Conservation (phyloP, 2,329 filamentous ascomycete species). For the Rhexocercosporidium sp. region DNA sequence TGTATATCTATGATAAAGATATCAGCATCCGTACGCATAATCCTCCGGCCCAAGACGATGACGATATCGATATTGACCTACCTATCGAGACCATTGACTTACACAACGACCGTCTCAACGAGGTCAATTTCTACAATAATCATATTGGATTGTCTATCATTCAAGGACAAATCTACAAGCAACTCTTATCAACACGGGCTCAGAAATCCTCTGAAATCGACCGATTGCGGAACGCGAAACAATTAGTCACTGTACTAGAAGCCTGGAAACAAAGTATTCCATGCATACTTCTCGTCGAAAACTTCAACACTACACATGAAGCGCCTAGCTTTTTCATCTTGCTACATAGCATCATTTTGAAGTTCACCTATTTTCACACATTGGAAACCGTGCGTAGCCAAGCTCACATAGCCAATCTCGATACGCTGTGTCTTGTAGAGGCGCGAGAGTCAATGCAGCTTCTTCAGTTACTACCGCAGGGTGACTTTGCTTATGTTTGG, state of each 20-base stretch:
- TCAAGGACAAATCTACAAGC: slow-evolving; percentile 35
- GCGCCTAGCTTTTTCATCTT: slow-evolving; percentile 30
- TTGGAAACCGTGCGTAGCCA: slow-evolving; percentile 34
- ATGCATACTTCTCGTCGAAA: slow-evolving; percentile 23
- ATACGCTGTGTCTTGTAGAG: slow-evolving; percentile 33
- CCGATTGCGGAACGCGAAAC: slow-evolving; percentile 30
- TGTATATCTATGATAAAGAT: slow-evolving; percentile 69
- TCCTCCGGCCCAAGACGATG: slow-evolving; percentile 66
- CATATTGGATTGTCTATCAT: slow-evolving; percentile 30
- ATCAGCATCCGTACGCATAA: slow-evolving; percentile 63
- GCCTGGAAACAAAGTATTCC: slow-evolving; percentile 36
- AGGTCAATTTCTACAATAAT: slow-evolving; percentile 32
- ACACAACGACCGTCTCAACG: slow-evolving; percentile 18
- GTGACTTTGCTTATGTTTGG: slow-evolving; percentile 32
- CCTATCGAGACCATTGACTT: slow-evolving; percentile 27
- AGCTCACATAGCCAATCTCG: slow-evolving; percentile 18
- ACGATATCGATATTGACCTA: slow-evolving; percentile 50
- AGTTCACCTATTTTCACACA: slow-evolving; percentile 38
- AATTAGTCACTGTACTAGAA: slow-evolving; percentile 35
- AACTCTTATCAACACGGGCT: slow-evolving; percentile 31
- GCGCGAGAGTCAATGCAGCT: slow-evolving; percentile 38
- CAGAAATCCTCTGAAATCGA: slow-evolving; percentile 30
- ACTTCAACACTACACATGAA: slow-evolving; percentile 22
- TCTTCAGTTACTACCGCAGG: slow-evolving; percentile 34
- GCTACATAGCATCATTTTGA: slow-evolving; percentile 37